Conservation (phyloP, 1,284 basidiomycete species). For the Uromyces viciae-fabae region DNA sequence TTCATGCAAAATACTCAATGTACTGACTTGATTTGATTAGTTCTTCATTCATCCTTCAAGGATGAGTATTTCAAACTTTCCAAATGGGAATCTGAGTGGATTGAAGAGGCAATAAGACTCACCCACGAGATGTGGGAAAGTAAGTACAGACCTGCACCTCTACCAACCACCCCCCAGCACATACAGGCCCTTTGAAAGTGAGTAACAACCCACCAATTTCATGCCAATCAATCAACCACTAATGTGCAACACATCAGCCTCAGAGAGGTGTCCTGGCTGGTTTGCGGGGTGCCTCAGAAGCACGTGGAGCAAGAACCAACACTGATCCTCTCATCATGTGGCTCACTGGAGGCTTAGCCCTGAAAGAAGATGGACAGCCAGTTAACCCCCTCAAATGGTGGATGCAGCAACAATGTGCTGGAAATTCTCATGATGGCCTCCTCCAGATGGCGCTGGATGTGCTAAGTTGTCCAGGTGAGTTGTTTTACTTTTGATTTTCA, state of each 20-base stretch:
- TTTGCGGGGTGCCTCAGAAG: not conserved
- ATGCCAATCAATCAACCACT: not conserved
- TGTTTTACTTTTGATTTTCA: no score
- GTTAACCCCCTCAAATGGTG: constrained; percentile 10
- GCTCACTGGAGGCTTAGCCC: not conserved
- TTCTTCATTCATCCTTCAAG: not conserved
- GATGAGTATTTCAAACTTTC: not conserved
- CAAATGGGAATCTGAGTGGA: not conserved
- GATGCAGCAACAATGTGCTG: not conserved
- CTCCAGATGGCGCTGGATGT: not conserved
- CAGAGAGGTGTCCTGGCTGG: not conserved
- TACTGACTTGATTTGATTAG: no score
- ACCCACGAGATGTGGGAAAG: not conserved
- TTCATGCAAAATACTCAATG: no score
- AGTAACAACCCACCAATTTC: not conserved
- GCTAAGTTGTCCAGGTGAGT: not conserved
- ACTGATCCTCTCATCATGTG: constrained; percentile 1
- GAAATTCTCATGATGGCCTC: not conserved
- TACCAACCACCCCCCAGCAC: not conserved
- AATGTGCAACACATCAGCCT: not conserved
- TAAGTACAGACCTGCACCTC: not conserved
- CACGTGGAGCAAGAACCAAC: not conserved
- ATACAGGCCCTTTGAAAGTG: not conserved
- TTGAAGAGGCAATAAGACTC: constrained; percentile 3
- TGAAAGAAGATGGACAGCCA: not conserved